Percentiles rank a stretch among this genome's conserved stretches.
phyloP scores from a whole-genome alignment of 2,329 filamentous ascomycete species.

The Alternaria tenuissima region DNA sequence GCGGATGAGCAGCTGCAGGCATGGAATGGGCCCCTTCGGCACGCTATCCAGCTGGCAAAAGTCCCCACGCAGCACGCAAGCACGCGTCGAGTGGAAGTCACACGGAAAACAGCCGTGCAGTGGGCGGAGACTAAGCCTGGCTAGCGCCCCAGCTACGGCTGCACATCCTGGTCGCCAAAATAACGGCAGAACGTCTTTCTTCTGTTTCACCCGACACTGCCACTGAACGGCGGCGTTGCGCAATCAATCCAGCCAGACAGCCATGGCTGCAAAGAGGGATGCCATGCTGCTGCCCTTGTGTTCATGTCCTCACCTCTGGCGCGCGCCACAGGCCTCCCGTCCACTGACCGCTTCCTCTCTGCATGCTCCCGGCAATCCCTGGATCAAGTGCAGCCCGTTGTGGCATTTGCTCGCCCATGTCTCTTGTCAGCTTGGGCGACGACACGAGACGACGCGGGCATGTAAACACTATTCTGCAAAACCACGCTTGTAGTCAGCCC shows the following conservation, averaged over 20 bases:
- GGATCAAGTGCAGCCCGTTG: constrained; percentile 11
- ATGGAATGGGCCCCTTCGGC: constrained; percentile 9
- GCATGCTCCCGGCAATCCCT: constrained; percentile 14
- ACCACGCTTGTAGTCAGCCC: constrained; percentile 10
- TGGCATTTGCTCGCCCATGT: constrained; percentile 5
- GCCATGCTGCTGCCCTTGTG: neutral
- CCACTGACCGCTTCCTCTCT: constrained; percentile 16
- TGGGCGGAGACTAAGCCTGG: neutral
- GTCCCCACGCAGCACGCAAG: constrained; percentile 13
- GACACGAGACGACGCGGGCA: constrained; percentile 14
- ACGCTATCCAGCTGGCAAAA: constrained; percentile 24
- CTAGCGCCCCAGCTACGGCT: neutral
- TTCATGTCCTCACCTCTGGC: neutral
- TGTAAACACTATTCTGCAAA: constrained; percentile 1
- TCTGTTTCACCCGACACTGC: constrained; percentile 11
- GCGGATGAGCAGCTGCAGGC: constrained; percentile 11
- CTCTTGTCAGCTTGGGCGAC: constrained; percentile 22
- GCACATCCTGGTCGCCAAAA: constrained; percentile 14
- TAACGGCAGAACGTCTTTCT: constrained; percentile 14
- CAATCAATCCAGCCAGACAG: constrained; percentile 3
- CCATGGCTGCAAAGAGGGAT: neutral
- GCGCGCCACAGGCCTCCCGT: neutral
- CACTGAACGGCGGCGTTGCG: neutral
- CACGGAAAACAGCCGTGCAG: constrained; percentile 17
- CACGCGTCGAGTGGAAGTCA: constrained; percentile 25